Evolutionary conservation across 169 alveolate genomes (phyloP).

Genomic region (Theileria annulata): DNA sequence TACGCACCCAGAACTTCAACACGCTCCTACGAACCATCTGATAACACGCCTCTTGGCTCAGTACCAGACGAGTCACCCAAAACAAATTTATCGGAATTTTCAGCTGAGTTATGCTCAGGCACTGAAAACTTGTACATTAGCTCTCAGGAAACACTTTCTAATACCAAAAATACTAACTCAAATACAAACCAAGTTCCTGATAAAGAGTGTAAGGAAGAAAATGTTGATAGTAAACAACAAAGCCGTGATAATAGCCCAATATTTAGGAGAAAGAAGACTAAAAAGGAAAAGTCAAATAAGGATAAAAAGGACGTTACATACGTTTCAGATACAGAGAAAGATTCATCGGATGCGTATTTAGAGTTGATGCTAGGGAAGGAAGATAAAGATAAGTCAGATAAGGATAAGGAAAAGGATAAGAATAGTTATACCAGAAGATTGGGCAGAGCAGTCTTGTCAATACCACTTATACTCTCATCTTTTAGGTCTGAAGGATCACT

Average conservation of each 20-base stretch:
- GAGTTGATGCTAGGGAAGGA: slow-evolving; percentile 14
- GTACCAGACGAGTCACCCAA: neutral
- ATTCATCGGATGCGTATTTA: slow-evolving; percentile 21
- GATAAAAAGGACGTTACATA: neutral
- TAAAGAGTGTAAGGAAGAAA: neutral
- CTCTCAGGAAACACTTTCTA: neutral
- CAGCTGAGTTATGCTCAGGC: neutral
- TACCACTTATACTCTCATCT: slow-evolving; percentile 57
- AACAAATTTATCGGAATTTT: neutral
- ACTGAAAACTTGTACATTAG: neutral
- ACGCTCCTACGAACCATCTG: neutral
- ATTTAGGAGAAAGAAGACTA: neutral
- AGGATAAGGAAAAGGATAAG: slow-evolving; percentile 14
- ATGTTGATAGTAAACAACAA: neutral
- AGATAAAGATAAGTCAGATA: neutral
- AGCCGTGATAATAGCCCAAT: neutral
- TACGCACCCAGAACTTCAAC: slow-evolving; percentile 4
- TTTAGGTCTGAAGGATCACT: slow-evolving; percentile 20
- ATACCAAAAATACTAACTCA: neutral
- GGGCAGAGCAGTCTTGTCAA: slow-evolving; percentile 59
- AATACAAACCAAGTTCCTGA: neutral
- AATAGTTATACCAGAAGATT: slow-evolving; percentile 32
- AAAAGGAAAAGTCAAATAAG: neutral
- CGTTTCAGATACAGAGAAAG: slow-evolving; percentile 1
- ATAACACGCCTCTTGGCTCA: neutral